Percentiles rank a stretch among this genome's conserved stretches.
Conservation (phyloP, 2,329 filamentous ascomycete species). For the Botrytis medusae region DNA sequence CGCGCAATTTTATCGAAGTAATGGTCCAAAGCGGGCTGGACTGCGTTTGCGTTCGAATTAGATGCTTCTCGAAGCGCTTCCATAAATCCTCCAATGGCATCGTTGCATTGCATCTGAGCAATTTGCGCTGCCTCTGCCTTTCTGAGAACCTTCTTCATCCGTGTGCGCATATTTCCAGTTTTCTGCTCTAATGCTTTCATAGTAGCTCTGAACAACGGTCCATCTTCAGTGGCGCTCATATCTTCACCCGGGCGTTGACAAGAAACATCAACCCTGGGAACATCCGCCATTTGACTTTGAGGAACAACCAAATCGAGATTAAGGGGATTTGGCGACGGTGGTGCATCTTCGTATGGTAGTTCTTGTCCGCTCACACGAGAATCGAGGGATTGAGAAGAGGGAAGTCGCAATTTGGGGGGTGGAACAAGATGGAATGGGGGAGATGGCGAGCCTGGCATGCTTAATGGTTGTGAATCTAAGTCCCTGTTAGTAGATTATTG, state of each 20-base stretch:
- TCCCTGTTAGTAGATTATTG: conserved; percentile 28
- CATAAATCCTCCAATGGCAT: conserved; percentile 78
- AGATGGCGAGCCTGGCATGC: conserved; percentile 64
- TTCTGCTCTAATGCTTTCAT: conserved; percentile 97
- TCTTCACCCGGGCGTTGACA: conserved; percentile 85
- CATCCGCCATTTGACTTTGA: conserved; percentile 29
- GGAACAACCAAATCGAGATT: conserved; percentile 41
- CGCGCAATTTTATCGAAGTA: conserved; percentile 97
- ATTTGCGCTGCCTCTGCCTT: conserved; percentile 85
- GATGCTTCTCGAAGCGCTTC: conserved; percentile 85
- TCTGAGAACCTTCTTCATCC: conserved; percentile 95
- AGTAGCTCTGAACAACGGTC: conserved; percentile 91
- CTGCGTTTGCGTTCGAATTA: conserved; percentile 87
- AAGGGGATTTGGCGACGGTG: conserved; percentile 51
- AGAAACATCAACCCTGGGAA: conserved; percentile 81
- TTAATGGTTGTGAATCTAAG: conserved; percentile 42
- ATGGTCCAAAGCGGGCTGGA: conserved; percentile 95
- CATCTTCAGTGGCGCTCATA: conserved; percentile 82
- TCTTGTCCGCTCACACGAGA: conserved; percentile 77
- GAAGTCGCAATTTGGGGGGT: conserved; percentile 74
- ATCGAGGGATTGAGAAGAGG: conserved; percentile 84
- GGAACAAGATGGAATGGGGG: conserved; percentile 72
- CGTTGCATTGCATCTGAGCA: conserved; percentile 81
- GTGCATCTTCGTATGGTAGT: conserved; percentile 52
- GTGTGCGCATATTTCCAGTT: conserved; percentile 86